Conservation (phyloP, 768 basidiomycete genomes). For the Calocera cornea region DNA sequence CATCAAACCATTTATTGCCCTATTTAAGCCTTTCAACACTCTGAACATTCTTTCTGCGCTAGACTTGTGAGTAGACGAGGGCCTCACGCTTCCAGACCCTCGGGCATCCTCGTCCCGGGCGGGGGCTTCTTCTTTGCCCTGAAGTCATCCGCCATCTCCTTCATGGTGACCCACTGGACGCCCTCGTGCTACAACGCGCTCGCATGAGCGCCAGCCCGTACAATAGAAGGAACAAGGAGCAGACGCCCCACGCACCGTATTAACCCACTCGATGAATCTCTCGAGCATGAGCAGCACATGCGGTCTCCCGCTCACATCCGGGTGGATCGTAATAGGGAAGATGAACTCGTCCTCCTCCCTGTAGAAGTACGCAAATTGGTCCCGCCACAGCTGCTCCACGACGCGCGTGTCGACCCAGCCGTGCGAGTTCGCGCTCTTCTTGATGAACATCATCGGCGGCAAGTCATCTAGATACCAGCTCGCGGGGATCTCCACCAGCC, state of each 20-base stretch:
- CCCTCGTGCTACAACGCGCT: conserved; percentile 33
- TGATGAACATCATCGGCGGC: conserved; percentile 69
- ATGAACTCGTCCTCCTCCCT: conserved; percentile 52
- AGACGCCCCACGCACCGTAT: conserved; percentile 29
- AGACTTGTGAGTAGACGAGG: too few relatives aligned
- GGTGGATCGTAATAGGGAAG: conserved; percentile 69
- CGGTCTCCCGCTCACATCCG: conserved; percentile 60
- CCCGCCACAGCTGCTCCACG: conserved; percentile 64
- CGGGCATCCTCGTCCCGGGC: conserved; percentile 43
- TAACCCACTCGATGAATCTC: conserved; percentile 62
- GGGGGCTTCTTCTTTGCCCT: conserved; percentile 27
- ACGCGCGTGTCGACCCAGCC: conserved; percentile 59
- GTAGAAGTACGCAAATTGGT: conserved; percentile 56
- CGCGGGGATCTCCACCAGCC: conserved; percentile 48
- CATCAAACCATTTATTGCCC: too few relatives aligned
- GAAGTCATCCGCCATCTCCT: conserved; percentile 52
- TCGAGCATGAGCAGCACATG: conserved; percentile 70
- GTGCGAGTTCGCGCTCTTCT: conserved; percentile 51
- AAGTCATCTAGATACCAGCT: conserved; percentile 67
- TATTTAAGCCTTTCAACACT: too few relatives aligned
- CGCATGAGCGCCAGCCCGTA: not conserved
- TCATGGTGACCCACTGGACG: conserved; percentile 58
- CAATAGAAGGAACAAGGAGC: not conserved
- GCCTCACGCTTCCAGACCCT: conserved; percentile 24
- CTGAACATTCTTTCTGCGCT: too few relatives aligned